phyloP scores from a whole-genome alignment of 306 rosid species.

The Lathyrus sativus region DNA sequence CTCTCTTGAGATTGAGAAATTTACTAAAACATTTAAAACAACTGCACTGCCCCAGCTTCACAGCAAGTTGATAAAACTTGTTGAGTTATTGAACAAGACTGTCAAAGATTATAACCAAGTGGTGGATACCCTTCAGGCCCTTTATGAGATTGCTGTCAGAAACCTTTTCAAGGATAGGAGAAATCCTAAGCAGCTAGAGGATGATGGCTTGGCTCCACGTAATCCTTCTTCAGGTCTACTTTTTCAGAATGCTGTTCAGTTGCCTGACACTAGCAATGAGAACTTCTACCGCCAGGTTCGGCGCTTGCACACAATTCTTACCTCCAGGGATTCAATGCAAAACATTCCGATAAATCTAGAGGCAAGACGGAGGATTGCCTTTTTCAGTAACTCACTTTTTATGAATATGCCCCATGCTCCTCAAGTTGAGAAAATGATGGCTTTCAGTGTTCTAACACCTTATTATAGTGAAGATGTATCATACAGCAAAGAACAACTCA shows the following conservation, averaged over 20 bases:
- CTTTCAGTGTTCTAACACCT: conserved; percentile 93
- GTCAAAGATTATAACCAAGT: conserved; percentile 61
- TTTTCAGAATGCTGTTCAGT: conserved; percentile 70
- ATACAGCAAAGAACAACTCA: conserved; percentile 74
- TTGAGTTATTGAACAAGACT: conserved; percentile 66
- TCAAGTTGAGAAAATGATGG: conserved; percentile 97
- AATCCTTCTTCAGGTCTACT: conserved; percentile 66
- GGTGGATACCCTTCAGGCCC: conserved; percentile 85
- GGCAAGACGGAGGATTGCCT: conserved; percentile 94
- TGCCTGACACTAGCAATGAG: conserved; percentile 66
- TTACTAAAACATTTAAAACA: conserved; percentile 74
- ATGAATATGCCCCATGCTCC: conserved; percentile 98
- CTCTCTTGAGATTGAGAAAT: conserved; percentile 73
- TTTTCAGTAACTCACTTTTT: conserved; percentile 92
- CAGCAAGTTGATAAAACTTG: conserved; percentile 71
- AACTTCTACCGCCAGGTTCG: conserved; percentile 80
- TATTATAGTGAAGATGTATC: conserved; percentile 88
- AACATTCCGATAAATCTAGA: conserved; percentile 87
- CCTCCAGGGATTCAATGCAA: conserved; percentile 89
- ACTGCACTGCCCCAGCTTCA: conserved; percentile 83
- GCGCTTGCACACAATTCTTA: conserved; percentile 83
- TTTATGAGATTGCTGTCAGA: conserved; percentile 79
- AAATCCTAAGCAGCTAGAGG: conserved; percentile 60
- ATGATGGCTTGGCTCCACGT: conserved; percentile 78
- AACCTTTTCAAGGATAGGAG: conserved; percentile 82